Evolutionary conservation across 148 eudicot genomes (phyloP).

Genomic region (Vaccinium vitisidaea): DNA sequence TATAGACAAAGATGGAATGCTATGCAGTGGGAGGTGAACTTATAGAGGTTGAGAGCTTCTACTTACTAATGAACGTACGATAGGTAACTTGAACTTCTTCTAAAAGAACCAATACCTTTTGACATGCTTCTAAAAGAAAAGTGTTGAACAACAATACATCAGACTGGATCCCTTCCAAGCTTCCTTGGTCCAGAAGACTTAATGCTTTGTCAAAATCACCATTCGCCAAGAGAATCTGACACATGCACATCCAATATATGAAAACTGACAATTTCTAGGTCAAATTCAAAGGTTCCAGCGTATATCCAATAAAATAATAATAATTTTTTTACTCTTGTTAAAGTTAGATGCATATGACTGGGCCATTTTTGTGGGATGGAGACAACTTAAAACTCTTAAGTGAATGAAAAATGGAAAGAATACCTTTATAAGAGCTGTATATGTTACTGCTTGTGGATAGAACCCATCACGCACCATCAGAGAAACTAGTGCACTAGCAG

Average conservation of each 20-base stretch:
- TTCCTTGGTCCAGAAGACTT: slow-evolving; percentile 55
- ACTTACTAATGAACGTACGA: background rate
- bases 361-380: background rate
- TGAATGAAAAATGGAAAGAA: background rate
- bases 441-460: slow-evolving; percentile 42
- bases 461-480: slow-evolving; percentile 77
- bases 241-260: slow-evolving; percentile 9
- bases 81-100: background rate
- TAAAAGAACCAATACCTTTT: slow-evolving; percentile 38
- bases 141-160: slow-evolving; percentile 73
- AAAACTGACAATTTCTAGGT: slow-evolving; percentile 29
- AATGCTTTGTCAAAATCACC: slow-evolving; percentile 64
- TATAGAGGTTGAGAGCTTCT: background rate
- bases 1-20: background rate
- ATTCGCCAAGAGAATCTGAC: slow-evolving; percentile 55
- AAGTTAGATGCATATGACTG: background rate
- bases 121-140: slow-evolving; percentile 50
- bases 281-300: background rate
- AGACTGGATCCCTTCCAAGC: slow-evolving; percentile 49
- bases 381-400: too few relatives aligned
- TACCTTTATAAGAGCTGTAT: slow-evolving; percentile 75
- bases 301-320: background rate
- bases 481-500: slow-evolving; percentile 66
- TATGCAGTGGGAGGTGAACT: background rate
- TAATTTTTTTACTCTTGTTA: background rate